Base-by-base conservation (phyloP, 1,284 basidiomycete genomes). In the Chalciporus sp. region DNA sequence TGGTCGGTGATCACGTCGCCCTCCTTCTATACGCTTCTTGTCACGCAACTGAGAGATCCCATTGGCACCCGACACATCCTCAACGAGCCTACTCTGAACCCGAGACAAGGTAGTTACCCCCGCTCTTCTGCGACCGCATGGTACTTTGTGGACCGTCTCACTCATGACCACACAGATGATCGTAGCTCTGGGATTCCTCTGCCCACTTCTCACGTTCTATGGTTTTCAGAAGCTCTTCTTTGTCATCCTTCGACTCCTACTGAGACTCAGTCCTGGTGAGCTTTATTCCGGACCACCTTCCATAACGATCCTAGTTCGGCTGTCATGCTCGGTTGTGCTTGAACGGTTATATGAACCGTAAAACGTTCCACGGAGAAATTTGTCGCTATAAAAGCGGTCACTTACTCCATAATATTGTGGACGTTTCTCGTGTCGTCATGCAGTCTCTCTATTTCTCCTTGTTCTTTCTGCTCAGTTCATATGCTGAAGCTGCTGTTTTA, bases 131-230 rank as follows among this genome's bases (percentile, higher is more conserved):
- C 17, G 47, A 26, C 16, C 8, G 27, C 20, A 16, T 27, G 41
- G 14, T n/a, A 23, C n/a, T 27, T 14, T 19, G 17, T 28, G 5
- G 31, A 9, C 19, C 1, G 23, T 40, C 53, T 27, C 29, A 20
- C 49, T 17, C 41, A 46, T 31, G 39, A 51, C 20, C 8, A 4
- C 10, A 9, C 28, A 37, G 17, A 69, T 69, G 65, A 57, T 68
- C 23, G 48, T 66, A n/a, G 51, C 63, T 31, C 44, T 66, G 29
- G 52, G 55, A 28, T 42, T 63, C 9, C 42, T 66, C 33, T 67
- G 42, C 37, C 58, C 61, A 7, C 37, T 65, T 29, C 56, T 69
- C 8, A 46, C 40, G 20, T 45, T 69, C 11, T 60, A 61, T 50
- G 60, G 49, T 23, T 23, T 66, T 16, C 56, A 52, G 33, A 57